A percentile compares a stretch with the other conserved stretches of the same genome.
Evolutionary conservation across 371 early-diverging fungal genomes (phyloP).

Genomic region (Mycotypha africana): DNA sequence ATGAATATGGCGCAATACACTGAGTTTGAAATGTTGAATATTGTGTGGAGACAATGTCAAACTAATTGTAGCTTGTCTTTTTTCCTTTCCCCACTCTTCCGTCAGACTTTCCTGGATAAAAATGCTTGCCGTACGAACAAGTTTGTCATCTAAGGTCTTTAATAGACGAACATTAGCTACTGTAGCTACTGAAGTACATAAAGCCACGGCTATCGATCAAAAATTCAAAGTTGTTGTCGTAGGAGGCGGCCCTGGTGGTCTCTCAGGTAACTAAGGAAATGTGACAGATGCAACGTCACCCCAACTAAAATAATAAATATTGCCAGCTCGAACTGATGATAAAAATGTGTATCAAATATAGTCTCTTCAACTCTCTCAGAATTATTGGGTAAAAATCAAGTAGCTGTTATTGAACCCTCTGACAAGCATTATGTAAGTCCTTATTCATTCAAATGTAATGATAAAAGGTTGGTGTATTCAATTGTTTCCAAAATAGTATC

Average conservation of each 20-base stretch:
- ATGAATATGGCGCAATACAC: no score
- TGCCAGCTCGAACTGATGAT: no score
- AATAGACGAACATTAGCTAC: conserved; percentile 30
- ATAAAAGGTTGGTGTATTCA: no score
- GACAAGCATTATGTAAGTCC: conserved; percentile 71
- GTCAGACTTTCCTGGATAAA: no score
- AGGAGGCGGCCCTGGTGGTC: conserved; percentile 65
- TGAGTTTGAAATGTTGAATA: no score
- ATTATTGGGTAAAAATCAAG: conserved; percentile 60
- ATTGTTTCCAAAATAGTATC: conserved; percentile 55
- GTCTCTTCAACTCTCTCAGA: conserved; percentile 62
- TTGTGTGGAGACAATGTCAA: no score
- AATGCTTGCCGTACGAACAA: no score
- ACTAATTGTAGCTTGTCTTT: no score
- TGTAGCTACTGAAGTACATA: conserved; percentile 14
- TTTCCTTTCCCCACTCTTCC: conserved; percentile 3
- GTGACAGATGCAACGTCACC: no score
- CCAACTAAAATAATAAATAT: neutral
- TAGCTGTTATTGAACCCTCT: conserved; percentile 80
- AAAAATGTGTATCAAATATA: no score
- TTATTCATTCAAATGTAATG: no score
- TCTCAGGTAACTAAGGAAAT: no score
- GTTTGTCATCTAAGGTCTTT: conserved; percentile 12
- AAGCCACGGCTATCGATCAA: conserved; percentile 24
- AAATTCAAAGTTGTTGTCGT: conserved; percentile 61